Conservation (phyloP, 768 basidiomycete genomes). For the Hydnum rufescens region DNA sequence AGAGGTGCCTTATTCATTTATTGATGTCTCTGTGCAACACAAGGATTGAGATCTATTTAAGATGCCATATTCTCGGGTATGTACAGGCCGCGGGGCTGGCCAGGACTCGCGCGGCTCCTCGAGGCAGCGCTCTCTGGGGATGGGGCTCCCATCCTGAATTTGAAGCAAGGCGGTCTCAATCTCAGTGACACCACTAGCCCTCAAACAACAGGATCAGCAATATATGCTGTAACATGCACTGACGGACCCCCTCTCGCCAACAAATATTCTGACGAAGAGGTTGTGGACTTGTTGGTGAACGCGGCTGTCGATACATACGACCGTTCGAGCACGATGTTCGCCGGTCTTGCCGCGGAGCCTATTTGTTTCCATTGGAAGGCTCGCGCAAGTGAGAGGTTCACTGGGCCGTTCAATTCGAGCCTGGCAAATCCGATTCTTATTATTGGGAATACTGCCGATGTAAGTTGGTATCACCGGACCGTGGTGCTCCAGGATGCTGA, state of each 20-base stretch:
- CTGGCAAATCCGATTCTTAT: slow-evolving; percentile 5
- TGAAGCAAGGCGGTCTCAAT: slow-evolving; percentile 9
- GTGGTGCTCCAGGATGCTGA: not conserved
- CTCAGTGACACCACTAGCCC: slow-evolving; percentile 5
- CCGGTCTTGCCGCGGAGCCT: not conserved
- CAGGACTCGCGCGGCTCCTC: slow-evolving; percentile 9
- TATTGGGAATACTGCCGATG: slow-evolving; percentile 6
- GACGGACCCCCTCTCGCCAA: slow-evolving; percentile 14
- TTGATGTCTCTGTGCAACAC: not conserved
- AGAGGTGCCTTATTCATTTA: slow-evolving; percentile 9
- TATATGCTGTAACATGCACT: slow-evolving; percentile 18
- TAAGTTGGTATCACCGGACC: not conserved
- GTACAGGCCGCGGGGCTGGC: slow-evolving; percentile 14
- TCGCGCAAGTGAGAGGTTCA: not conserved
- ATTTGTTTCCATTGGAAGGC: slow-evolving; percentile 1
- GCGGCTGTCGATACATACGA: not conserved
- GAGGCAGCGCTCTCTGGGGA: slow-evolving; percentile 15
- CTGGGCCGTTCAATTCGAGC: slow-evolving; percentile 1
- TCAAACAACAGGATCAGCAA: slow-evolving; percentile 12
- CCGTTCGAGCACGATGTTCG: not conserved
- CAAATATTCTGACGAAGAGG: slow-evolving; percentile 10
- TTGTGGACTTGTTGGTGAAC: slow-evolving; percentile 14
- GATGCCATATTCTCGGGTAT: slow-evolving; percentile 11
- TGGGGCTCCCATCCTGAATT: slow-evolving; percentile 13
- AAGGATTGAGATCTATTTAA: not conserved